phyloP scores from a whole-genome alignment of 352 stramenopile species.

The Porosira glacialis region DNA sequence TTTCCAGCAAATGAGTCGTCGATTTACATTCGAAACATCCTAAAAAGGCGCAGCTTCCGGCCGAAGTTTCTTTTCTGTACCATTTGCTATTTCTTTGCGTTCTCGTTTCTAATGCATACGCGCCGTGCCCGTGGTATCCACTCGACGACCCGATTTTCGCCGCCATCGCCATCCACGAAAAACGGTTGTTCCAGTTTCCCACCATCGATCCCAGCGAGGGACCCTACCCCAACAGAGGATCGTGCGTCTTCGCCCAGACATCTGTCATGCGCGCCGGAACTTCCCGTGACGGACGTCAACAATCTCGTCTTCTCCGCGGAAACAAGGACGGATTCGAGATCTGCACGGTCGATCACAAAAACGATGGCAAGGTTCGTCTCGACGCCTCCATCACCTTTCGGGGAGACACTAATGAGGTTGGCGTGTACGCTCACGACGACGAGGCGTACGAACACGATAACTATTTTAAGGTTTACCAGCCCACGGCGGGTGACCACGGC shows the following conservation, averaged over 20 bases:
- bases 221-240: slow-evolving; percentile 72
- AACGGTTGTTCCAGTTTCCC: slow-evolving; percentile 58
- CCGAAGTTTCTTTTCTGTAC: too few relatives aligned
- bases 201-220: slow-evolving; percentile 65
- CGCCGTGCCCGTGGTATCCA: too few relatives aligned
- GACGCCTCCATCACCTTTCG: slow-evolving; percentile 58
- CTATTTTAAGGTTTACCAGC: slow-evolving; percentile 82
- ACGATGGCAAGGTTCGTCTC: slow-evolving; percentile 57
- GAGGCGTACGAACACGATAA: slow-evolving; percentile 78
- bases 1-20: too few relatives aligned
- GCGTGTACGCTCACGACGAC: slow-evolving; percentile 78
- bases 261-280: slow-evolving; percentile 79
- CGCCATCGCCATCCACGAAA: too few relatives aligned
- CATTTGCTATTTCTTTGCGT: too few relatives aligned
- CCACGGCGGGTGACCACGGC: too few relatives aligned
- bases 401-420: slow-evolving; percentile 61
- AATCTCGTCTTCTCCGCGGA: slow-evolving; percentile 80
- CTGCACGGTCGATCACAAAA: slow-evolving; percentile 83
- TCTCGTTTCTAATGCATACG: too few relatives aligned
- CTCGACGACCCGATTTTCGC: too few relatives aligned
- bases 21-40: too few relatives aligned
- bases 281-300: slow-evolving; percentile 75
- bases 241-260: slow-evolving; percentile 75
- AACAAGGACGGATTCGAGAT: slow-evolving; percentile 79
- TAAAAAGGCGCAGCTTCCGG: too few relatives aligned